Conservation (phyloP, 352 stramenopile species). For the Phytophthora tentaculata region DNA sequence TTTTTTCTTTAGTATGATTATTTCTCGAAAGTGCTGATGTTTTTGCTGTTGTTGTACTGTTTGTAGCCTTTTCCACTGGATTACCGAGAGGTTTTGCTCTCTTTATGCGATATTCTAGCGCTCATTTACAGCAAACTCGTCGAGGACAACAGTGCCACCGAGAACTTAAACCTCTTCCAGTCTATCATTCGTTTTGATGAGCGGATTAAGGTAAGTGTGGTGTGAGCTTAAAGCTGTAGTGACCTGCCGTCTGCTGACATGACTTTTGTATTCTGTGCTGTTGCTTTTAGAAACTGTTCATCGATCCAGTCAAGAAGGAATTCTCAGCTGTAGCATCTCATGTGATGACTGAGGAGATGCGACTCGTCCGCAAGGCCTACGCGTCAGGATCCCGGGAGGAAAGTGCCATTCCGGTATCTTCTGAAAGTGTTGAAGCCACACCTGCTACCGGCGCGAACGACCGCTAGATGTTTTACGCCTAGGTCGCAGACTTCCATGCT, state of each 20-base stretch:
- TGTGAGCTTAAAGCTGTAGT: too few relatives aligned
- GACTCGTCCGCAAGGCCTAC: conserved; percentile 57
- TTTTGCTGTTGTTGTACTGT: conserved; percentile 2
- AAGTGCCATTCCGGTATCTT: neutral
- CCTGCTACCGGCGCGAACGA: too few relatives aligned
- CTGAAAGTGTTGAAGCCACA: neutral
- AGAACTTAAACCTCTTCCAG: conserved; percentile 81
- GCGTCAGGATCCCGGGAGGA: conserved; percentile 30
- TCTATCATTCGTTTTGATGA: conserved; percentile 82
- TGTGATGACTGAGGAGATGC: conserved; percentile 69
- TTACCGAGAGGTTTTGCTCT: conserved; percentile 83
- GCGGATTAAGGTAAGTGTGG: conserved; percentile 62
- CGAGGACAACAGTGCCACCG: conserved; percentile 73
- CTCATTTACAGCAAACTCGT: conserved; percentile 87
- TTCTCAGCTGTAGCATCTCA: conserved; percentile 65
- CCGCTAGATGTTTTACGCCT: too few relatives aligned
- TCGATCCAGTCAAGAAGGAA: conserved; percentile 85
- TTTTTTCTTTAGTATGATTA: neutral
- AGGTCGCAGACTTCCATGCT: too few relatives aligned
- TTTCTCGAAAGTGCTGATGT: neutral
- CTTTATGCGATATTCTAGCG: conserved; percentile 81
- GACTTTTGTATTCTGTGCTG: neutral
- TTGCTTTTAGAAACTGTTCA: conserved; percentile 77
- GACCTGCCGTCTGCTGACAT: neutral
- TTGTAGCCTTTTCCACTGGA: conserved; percentile 80